These are phyloP conservation scores for Panaeolus papilionaceus DNA, from an alignment of 768 basidiomycete genomes.

Conservation along the genomic window DNA sequence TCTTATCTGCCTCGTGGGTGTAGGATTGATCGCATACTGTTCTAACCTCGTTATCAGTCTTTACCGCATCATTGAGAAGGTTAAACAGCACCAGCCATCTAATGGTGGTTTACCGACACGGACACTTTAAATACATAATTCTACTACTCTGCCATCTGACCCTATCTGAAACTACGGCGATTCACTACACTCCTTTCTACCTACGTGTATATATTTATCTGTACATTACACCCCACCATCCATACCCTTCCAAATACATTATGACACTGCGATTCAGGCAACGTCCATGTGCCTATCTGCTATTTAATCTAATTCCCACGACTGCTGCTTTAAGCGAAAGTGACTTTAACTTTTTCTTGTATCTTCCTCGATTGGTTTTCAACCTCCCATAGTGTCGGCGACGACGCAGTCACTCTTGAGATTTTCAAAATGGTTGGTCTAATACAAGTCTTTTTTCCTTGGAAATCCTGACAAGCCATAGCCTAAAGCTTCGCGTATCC, in stretches of 20 bases:
- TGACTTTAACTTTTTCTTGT: neutral
- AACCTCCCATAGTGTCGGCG: neutral
- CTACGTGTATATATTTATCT: neutral
- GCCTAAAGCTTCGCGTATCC: slow-evolving; percentile 31
- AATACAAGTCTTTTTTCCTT: neutral
- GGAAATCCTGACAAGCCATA: slow-evolving; percentile 18
- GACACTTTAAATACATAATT: slow-evolving; percentile 5
- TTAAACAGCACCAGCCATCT: slow-evolving; percentile 69
- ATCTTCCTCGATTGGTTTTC: neutral
- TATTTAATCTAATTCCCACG: slow-evolving; percentile 1
- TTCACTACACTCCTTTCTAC: neutral
- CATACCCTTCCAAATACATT: neutral
- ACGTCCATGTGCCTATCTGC: neutral
- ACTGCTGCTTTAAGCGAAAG: neutral
- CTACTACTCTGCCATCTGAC: neutral
- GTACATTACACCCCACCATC: neutral
- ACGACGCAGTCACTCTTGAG: neutral
- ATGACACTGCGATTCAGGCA: neutral
- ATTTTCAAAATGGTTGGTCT: neutral
- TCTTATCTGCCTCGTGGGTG: slow-evolving; percentile 78
- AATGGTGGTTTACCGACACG: slow-evolving; percentile 21
- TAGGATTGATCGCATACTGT: slow-evolving; percentile 82
- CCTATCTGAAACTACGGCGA: neutral
- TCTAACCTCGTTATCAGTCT: slow-evolving; percentile 85
- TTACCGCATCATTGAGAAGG: slow-evolving; percentile 88